Evolutionary conservation across 2,329 filamentous ascomycete species (phyloP).

Genomic region (Stagonosporopsis cucurbitacearum): DNA sequence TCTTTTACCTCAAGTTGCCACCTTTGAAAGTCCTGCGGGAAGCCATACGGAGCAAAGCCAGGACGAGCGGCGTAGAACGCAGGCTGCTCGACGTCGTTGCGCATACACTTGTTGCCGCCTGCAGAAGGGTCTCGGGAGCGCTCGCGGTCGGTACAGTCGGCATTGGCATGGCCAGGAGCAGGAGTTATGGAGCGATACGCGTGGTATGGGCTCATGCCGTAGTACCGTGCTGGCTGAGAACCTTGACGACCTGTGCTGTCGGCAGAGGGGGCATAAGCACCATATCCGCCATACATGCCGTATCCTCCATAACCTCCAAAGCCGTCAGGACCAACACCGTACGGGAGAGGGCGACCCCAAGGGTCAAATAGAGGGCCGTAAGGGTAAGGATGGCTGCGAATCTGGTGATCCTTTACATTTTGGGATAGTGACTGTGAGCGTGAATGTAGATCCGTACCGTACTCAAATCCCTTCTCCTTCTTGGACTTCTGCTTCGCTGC

Average conservation of each 20-base stretch:
- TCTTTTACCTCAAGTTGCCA: conserved; percentile 23
- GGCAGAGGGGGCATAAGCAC: background rate
- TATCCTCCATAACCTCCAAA: conserved; percentile 15
- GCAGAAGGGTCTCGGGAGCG: background rate
- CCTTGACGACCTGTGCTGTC: background rate
- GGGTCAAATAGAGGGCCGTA: conserved; percentile 6
- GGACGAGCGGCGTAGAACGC: background rate
- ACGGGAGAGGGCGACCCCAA: conserved; percentile 13
- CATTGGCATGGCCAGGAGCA: background rate
- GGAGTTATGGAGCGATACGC: background rate
- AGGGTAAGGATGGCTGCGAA: conserved; percentile 1
- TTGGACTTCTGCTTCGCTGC: conserved; percentile 3
- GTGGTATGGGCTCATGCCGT: conserved; percentile 5
- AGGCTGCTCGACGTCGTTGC: background rate
- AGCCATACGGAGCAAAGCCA: background rate
- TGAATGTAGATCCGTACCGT: background rate
- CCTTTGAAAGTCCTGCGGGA: background rate
- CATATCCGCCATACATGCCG: conserved; percentile 5
- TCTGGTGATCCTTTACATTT: background rate
- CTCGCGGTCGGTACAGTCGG: background rate
- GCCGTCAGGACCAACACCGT: conserved; percentile 7
- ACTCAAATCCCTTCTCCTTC: conserved; percentile 8
- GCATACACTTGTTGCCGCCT: background rate
- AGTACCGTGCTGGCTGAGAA: conserved; percentile 3
- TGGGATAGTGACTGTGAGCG: background rate